Base-by-base conservation (phyloP, 441 rosid species). In the Gossypium schwendimanii region DNA sequence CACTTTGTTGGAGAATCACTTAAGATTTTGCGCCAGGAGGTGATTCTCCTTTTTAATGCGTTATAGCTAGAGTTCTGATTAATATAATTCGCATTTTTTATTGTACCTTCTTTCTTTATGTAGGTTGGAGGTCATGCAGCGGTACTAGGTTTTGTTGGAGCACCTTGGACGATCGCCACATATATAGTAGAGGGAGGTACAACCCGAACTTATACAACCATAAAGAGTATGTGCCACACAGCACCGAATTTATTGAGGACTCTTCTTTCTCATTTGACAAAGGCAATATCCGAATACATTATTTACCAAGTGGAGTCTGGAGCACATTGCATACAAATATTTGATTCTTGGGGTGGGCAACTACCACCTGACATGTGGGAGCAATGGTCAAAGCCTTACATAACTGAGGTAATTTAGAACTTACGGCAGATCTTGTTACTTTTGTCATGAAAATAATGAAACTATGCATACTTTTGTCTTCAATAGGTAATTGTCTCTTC, bases 271-370 rank as follows among this genome's bases (percentile, higher is more conserved):
- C 97, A 88, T 80, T 80, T 94, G 74, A 87, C 97, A 36, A 77
- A 84, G 75, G 96, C 97, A 52, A 88, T 92, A 75, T 71, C 97
- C 4, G 92, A 90, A 39, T 94, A 92, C 50, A 79, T 87, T 73
- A 82, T 94, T 80, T 94, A 77, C 80, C 97, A 94, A 90, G 92
- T 90, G 47, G 92, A 89, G 70, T 90, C 91, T 31, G 98, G 97
- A 73, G 97, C 97, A 70, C 93, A 94, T 60, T 94, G 98, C 80
- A 87, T 94, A 70, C 97, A 94, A 79, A 94, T 94, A 79, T 94
- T 94, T 74, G 97, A 94, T 80, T 94, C 97, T 3, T 94, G 98
- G 97, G 98, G 98, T 77, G 97, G 98, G 20, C 98, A 92, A 70
- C 83, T 94, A 54, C 87, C 97, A 7, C 98, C 98, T 6, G 79